These are phyloP conservation scores for Geosmithia putterillii DNA, from an alignment of 2,329 filamentous ascomycete species.

Conservation along the genomic window DNA sequence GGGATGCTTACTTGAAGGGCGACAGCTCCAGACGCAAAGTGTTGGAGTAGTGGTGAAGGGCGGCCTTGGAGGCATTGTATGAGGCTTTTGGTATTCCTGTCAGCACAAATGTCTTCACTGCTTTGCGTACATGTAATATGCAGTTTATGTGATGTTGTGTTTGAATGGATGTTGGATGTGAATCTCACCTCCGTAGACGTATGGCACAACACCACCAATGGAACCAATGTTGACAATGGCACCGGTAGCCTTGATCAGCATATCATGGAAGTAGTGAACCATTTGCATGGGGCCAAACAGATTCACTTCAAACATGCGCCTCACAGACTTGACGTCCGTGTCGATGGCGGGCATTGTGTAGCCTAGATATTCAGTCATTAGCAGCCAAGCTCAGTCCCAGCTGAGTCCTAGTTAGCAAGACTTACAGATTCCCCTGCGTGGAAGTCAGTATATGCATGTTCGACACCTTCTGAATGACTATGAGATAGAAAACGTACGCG, in stretches of 20 bases:
- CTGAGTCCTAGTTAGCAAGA: background rate
- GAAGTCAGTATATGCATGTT: background rate
- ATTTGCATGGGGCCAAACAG: constrained; percentile 19
- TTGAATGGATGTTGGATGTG: background rate
- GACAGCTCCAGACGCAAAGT: constrained; percentile 10
- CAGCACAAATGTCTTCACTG: background rate
- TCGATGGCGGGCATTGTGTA: constrained; percentile 15
- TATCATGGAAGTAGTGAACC: constrained; percentile 8
- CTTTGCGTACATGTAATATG: too few species aligned
- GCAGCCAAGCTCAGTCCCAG: background rate
- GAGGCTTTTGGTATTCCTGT: constrained; percentile 1
- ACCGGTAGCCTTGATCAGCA: constrained; percentile 10
- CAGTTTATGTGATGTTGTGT: background rate
- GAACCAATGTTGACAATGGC: constrained; percentile 12
- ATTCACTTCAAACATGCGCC: constrained; percentile 28
- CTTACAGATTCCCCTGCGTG: background rate
- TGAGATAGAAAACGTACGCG: constrained; percentile 26
- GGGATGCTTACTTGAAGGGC: constrained; percentile 7
- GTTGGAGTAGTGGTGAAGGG: constrained; percentile 9
- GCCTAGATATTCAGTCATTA: background rate
- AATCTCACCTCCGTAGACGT: constrained; percentile 6
- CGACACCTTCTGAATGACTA: background rate
- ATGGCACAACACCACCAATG: constrained; percentile 9
- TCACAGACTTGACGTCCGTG: constrained; percentile 15
- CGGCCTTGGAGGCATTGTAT: constrained; percentile 12